Evolutionary conservation across 2,329 filamentous ascomycete genomes (phyloP).

Genomic region (Pseudocercospora cruenta): DNA sequence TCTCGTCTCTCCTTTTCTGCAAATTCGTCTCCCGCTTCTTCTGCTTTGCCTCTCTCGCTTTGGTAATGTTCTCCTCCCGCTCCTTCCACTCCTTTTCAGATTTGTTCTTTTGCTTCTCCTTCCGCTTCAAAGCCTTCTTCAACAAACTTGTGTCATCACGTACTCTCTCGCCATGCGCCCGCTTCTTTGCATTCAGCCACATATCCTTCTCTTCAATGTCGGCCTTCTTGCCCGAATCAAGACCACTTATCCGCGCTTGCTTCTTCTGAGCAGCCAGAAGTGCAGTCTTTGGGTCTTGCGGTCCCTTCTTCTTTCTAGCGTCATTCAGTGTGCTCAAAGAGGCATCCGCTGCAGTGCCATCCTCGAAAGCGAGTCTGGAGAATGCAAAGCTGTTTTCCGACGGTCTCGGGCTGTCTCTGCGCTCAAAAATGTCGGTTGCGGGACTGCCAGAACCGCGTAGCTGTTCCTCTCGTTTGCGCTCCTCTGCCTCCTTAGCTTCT

Average conservation of each 20-base stretch:
- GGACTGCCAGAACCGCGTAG: slow-evolving; percentile 64
- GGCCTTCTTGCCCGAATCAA: slow-evolving; percentile 79
- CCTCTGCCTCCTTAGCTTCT: slow-evolving; percentile 79
- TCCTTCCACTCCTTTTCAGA: slow-evolving; percentile 80
- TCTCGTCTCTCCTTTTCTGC: slow-evolving; percentile 73
- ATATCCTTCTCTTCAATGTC: slow-evolving; percentile 91
- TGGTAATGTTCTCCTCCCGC: slow-evolving; percentile 48
- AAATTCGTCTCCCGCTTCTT: slow-evolving; percentile 60
- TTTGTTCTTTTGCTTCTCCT: slow-evolving; percentile 87
- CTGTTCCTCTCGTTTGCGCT: slow-evolving; percentile 59
- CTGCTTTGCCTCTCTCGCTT: slow-evolving; percentile 53
- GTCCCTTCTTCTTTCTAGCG: slow-evolving; percentile 75
- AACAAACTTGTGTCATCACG: slow-evolving; percentile 82
- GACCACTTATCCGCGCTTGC: slow-evolving; percentile 73
- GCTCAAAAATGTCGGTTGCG: slow-evolving; percentile 48
- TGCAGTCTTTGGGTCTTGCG: slow-evolving; percentile 81
- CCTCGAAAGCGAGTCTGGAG: slow-evolving; percentile 85
- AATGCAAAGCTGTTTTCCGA: slow-evolving; percentile 76
- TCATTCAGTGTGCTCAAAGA: slow-evolving; percentile 63
- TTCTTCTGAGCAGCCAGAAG: slow-evolving; percentile 86
- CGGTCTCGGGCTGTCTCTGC: slow-evolving; percentile 54
- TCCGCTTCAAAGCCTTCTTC: slow-evolving; percentile 93
- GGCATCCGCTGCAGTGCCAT: slow-evolving; percentile 78
- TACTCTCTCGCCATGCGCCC: slow-evolving; percentile 86
- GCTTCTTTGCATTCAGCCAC: slow-evolving; percentile 89